These are phyloP conservation scores for Clavariopsis aquatica DNA, from an alignment of 495 filamentous ascomycete genomes.

Conservation along the genomic window DNA sequence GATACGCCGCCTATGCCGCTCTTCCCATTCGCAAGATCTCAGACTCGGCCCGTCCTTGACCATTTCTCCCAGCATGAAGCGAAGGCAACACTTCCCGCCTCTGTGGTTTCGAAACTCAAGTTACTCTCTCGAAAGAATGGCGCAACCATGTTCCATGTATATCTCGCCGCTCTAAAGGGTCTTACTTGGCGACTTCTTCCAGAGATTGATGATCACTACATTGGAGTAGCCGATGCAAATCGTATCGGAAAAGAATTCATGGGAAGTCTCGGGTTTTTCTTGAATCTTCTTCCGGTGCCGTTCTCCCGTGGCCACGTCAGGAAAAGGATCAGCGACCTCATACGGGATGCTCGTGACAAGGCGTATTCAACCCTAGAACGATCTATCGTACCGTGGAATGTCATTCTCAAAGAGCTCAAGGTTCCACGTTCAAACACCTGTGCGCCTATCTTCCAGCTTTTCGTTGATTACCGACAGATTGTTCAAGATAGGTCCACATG, in stretches of 20 bases:
- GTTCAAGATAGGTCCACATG: not conserved
- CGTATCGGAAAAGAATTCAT: not conserved
- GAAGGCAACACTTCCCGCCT: not conserved
- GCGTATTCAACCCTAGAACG: not conserved
- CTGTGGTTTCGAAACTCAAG: not conserved
- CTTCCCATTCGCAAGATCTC: not conserved
- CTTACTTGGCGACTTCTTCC: not conserved
- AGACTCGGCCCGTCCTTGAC: not conserved
- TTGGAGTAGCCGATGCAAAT: constrained; percentile 9
- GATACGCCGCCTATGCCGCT: not conserved
- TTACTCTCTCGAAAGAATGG: not conserved
- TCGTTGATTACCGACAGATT: not conserved
- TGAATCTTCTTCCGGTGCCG: constrained; percentile 10
- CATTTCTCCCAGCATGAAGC: not conserved
- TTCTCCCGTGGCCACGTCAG: not conserved
- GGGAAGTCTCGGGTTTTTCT: not conserved
- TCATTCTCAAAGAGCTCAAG: not conserved
- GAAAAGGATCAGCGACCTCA: not conserved
- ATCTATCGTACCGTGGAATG: constrained; percentile 4
- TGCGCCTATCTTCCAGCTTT: constrained; percentile 10
- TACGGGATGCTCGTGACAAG: not conserved
- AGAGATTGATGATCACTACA: not conserved
- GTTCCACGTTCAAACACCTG: not conserved
- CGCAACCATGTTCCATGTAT: constrained; percentile 3
- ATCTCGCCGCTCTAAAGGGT: constrained; percentile 3